phyloP scores from a whole-genome alignment of 1,284 basidiomycete genomes.

The Trichosporon asahii region DNA sequence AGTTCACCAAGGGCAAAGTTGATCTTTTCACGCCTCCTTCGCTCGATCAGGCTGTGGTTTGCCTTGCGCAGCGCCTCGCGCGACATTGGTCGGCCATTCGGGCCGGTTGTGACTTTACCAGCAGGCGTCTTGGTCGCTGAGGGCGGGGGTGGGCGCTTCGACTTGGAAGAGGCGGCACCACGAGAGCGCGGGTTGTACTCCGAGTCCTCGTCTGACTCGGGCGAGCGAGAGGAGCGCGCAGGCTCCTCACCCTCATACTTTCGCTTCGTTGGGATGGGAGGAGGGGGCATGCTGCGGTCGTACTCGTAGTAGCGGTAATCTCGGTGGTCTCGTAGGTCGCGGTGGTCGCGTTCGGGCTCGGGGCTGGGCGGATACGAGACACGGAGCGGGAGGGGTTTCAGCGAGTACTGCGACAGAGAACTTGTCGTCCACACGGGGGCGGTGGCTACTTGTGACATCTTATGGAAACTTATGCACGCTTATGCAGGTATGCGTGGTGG shows the following conservation, averaged over 20 bases:
- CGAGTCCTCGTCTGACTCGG: conserved; percentile 26
- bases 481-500: neutral
- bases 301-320: neutral
- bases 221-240: conserved; percentile 1
- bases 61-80: conserved; percentile 48
- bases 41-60: conserved; percentile 50
- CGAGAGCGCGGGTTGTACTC: conserved; percentile 29
- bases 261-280: conserved; percentile 28
- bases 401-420: conserved; percentile 1
- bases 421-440: neutral
- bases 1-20: conserved; percentile 47
- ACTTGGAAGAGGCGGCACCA: neutral
- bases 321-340: neutral
- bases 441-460: conserved; percentile 9
- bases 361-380: neutral
- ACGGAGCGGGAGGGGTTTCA: neutral
- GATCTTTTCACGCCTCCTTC: conserved; percentile 51
- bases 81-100: conserved; percentile 31
- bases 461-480: neutral
- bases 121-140: neutral
- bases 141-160: neutral
- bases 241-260: conserved; percentile 15
- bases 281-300: conserved; percentile 25
- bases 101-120: conserved; percentile 10
- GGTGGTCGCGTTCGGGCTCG: neutral